Evolutionary conservation across 2,329 filamentous ascomycete genomes (phyloP).

Genomic region (Phymatotrichopsis omnivora): DNA sequence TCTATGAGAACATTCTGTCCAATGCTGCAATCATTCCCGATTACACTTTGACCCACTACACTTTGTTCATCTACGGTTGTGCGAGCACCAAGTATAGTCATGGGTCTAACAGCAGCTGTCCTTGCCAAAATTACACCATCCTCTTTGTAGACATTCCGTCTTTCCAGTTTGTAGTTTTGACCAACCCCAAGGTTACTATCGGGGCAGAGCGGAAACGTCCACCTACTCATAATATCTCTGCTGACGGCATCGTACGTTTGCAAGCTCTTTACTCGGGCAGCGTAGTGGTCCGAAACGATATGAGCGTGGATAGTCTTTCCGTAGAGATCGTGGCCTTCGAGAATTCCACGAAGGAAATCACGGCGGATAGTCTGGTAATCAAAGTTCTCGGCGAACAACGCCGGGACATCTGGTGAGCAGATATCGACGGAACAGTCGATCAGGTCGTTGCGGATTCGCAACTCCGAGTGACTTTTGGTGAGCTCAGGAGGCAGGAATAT

Average conservation of each 20-base stretch:
- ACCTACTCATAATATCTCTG: conserved; percentile 73
- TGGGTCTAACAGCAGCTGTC: conserved; percentile 57
- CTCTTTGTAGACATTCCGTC: conserved; percentile 66
- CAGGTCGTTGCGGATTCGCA: conserved; percentile 76
- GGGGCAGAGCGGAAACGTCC: conserved; percentile 80
- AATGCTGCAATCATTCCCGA: conserved; percentile 77
- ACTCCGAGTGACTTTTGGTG: conserved; percentile 60
- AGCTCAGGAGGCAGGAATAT: conserved; percentile 68
- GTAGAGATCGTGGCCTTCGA: conserved; percentile 95
- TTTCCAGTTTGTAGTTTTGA: conserved; percentile 63
- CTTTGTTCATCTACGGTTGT: conserved; percentile 65
- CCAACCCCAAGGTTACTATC: conserved; percentile 74
- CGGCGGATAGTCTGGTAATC: conserved; percentile 85
- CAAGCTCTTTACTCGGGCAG: conserved; percentile 73
- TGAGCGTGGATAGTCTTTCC: conserved; percentile 94
- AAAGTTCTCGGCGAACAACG: conserved; percentile 94
- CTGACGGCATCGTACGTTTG: conserved; percentile 84
- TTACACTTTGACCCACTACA: conserved; percentile 61
- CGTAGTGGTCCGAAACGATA: conserved; percentile 66
- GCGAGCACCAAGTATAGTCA: conserved; percentile 64
- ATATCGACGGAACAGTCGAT: conserved; percentile 95
- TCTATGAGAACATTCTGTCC: conserved; percentile 72
- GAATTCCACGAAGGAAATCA: conserved; percentile 80
- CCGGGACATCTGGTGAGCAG: conserved; percentile 89
- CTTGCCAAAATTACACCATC: conserved; percentile 63